A percentile compares a stretch with the other conserved stretches of the same genome.
phyloP scores from a whole-genome alignment of 1,284 basidiomycete species.

The Ustilago sp. region DNA sequence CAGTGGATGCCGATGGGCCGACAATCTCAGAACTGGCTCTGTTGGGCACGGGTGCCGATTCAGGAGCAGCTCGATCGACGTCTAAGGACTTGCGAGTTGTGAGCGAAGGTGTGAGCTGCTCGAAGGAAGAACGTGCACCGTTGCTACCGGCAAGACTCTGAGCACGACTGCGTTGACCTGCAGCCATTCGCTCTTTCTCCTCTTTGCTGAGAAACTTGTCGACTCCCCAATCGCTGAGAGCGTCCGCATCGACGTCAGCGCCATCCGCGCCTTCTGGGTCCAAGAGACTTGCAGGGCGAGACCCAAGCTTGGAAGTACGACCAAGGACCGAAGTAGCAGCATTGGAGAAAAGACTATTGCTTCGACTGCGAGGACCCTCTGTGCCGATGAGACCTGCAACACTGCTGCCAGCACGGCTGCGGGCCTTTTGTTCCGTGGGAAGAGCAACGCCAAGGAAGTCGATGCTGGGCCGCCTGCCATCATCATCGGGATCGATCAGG shows the following conservation, averaged over 20 bases:
- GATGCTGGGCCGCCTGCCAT: slow-evolving; percentile 48
- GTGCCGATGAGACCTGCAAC: slow-evolving; percentile 19
- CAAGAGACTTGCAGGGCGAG: slow-evolving; percentile 31
- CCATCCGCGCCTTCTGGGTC: slow-evolving; percentile 10
- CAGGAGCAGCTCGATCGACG: slow-evolving; percentile 7
- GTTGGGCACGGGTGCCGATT: background rate
- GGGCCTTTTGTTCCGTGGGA: slow-evolving; percentile 50
- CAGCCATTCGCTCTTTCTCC: slow-evolving; percentile 42
- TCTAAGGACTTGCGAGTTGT: slow-evolving; percentile 26
- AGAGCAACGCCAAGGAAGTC: slow-evolving; percentile 62
- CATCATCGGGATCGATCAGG: slow-evolving; percentile 33
- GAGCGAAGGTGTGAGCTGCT: slow-evolving; percentile 9
- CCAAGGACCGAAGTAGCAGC: slow-evolving; percentile 32
- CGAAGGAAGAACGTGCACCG: slow-evolving; percentile 21
- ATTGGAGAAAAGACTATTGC: slow-evolving; percentile 42
- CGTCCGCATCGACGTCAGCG: slow-evolving; percentile 31
- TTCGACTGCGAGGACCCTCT: slow-evolving; percentile 24
- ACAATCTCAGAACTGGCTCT: slow-evolving; percentile 43
- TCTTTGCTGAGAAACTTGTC: slow-evolving; percentile 63
- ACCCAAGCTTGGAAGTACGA: slow-evolving; percentile 35
- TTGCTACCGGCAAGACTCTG: slow-evolving; percentile 42
- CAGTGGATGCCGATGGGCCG: background rate
- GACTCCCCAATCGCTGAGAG: slow-evolving; percentile 58
- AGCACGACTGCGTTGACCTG: slow-evolving; percentile 41
- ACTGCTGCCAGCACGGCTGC: slow-evolving; percentile 48